A percentile compares a stretch with the other conserved stretches of the same genome.
These are phyloP conservation scores for Albizia julibrissin DNA, from an alignment of 306 rosid genomes.

Conservation along the genomic window DNA sequence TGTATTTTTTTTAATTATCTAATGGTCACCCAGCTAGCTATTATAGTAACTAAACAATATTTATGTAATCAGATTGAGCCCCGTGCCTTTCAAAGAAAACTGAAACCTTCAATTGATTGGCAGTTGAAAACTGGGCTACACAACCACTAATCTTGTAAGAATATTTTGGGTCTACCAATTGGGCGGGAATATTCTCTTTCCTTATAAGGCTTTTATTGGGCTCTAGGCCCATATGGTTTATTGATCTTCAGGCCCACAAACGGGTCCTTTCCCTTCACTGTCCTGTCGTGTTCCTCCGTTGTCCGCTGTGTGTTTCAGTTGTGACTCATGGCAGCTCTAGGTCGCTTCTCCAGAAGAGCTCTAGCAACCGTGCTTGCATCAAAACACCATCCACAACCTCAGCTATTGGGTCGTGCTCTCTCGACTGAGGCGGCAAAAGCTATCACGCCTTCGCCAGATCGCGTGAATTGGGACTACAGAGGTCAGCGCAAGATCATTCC, in stretches of 20 bases:
- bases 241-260: background rate
- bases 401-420: constrained; percentile 45
- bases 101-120: no score
- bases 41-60: no score
- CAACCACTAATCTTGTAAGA: no score
- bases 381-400: constrained; percentile 31
- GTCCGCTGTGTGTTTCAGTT: background rate
- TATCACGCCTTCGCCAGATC: constrained; percentile 68
- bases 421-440: constrained; percentile 59
- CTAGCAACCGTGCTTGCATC: constrained; percentile 42
- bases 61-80: no score
- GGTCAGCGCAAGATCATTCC: constrained; percentile 94
- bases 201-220: background rate
- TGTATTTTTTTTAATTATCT: no score
- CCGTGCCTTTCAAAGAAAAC: no score
- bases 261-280: constrained; percentile 1
- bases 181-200: background rate
- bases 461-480: constrained; percentile 96
- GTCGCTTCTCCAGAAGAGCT: constrained; percentile 74
- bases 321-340: constrained; percentile 62
- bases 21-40: no score
- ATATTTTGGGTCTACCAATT: background rate
- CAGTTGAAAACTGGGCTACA: no score
- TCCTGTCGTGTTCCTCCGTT: background rate
- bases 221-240: background rate